phyloP scores from a whole-genome alignment of 768 basidiomycete genomes.

The Kwoniella dendrophila region DNA sequence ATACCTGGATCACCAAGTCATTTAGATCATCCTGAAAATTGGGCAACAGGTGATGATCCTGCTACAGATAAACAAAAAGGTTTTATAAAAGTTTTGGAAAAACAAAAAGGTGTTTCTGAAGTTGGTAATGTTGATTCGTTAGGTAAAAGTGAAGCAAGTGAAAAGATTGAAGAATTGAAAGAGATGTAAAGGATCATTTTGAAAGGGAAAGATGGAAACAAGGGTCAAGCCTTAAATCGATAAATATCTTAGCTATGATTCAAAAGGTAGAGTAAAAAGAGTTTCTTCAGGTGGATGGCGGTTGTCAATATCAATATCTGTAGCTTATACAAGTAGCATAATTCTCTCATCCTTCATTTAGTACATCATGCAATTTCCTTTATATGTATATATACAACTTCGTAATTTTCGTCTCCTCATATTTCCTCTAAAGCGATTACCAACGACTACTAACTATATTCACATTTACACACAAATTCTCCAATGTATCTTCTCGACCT shows the following conservation, averaged over 20 bases:
- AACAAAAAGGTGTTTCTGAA: slow-evolving; percentile 45
- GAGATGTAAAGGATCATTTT: slow-evolving; percentile 18
- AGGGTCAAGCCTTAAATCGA: background rate
- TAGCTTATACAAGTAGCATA: background rate
- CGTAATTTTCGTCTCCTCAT: background rate
- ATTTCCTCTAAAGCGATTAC: background rate
- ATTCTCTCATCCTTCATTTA: background rate
- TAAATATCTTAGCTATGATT: background rate
- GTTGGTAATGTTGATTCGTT: slow-evolving; percentile 30
- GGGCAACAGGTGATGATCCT: slow-evolving; percentile 55
- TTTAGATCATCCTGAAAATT: slow-evolving; percentile 54
- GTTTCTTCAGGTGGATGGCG: background rate
- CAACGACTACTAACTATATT: no score
- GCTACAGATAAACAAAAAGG: slow-evolving; percentile 55
- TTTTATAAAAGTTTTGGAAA: slow-evolving; percentile 53
- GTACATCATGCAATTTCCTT: slow-evolving; percentile 6
- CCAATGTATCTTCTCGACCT: no score
- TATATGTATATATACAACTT: background rate
- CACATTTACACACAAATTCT: no score
- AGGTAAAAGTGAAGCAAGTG: slow-evolving; percentile 53
- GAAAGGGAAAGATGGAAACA: background rate
- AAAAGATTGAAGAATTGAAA: slow-evolving; percentile 53
- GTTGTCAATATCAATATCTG: background rate
- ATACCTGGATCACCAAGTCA: slow-evolving; percentile 36
- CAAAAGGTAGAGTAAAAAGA: background rate